A percentile compares a stretch with the other conserved stretches of the same genome.
phyloP scores from a whole-genome alignment of 2,329 filamentous ascomycete species.

The Stemphylium beticola region DNA sequence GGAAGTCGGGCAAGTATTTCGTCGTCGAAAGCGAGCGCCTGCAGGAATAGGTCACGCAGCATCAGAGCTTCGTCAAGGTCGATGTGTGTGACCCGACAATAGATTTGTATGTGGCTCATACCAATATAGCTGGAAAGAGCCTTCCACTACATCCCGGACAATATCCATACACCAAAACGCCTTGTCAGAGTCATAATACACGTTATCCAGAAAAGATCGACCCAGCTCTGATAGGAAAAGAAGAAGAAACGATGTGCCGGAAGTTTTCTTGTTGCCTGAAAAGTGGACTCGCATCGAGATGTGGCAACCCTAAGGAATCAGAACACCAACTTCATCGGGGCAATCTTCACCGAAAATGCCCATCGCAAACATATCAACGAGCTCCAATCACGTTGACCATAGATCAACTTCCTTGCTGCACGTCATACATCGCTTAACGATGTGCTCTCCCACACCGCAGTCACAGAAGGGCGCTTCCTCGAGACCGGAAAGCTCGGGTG shows the following conservation, averaged over 20 bases:
- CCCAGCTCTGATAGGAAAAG: neutral
- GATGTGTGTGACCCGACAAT: neutral
- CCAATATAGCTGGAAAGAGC: neutral
- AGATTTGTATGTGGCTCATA: neutral
- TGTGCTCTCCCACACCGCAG: constrained; percentile 29
- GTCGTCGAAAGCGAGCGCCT: constrained; percentile 70
- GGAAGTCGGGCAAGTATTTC: constrained; percentile 74
- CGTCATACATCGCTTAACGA: constrained; percentile 25
- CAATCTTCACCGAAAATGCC: neutral
- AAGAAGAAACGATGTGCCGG: neutral
- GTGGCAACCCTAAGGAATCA: neutral
- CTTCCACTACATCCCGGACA: neutral
- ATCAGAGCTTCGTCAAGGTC: neutral
- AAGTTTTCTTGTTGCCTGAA: neutral
- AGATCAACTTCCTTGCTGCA: constrained; percentile 18
- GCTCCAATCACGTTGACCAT: neutral
- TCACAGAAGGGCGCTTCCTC: constrained; percentile 41
- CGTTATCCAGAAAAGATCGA: neutral
- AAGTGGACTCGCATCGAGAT: neutral
- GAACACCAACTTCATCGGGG: neutral
- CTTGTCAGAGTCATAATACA: neutral
- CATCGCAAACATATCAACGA: neutral
- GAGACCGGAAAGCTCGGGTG: constrained; percentile 42
- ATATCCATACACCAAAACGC: neutral
- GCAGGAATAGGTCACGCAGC: constrained; percentile 25